These are phyloP conservation scores for Ophiostoma perfectum DNA, from an alignment of 2,329 filamentous ascomycete genomes.

Conservation along the genomic window DNA sequence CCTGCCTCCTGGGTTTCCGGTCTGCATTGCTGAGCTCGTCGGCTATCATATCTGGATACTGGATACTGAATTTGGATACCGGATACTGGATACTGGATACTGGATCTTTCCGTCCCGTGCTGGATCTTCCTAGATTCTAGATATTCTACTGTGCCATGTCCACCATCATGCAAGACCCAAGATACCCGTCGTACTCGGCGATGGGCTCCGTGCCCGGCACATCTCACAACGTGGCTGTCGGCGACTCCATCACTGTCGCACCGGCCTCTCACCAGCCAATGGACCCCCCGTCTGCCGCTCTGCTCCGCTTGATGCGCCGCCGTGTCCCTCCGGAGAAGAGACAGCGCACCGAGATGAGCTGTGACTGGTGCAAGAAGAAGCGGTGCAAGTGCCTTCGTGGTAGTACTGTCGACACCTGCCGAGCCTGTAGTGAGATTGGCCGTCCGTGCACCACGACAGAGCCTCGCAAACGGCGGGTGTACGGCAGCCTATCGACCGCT, in stretches of 20 bases:
- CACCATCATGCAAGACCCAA: slow-evolving; percentile 9
- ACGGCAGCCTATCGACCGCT: slow-evolving; percentile 21
- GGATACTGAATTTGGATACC: background rate
- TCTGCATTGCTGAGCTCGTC: background rate
- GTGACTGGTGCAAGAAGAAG: slow-evolving; percentile 29
- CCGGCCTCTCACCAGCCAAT: slow-evolving; percentile 10
- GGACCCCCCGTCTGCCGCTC: slow-evolving; percentile 20
- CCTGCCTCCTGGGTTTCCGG: background rate
- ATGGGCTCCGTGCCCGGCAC: background rate
- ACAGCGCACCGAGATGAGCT: slow-evolving; percentile 28
- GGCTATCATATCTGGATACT: background rate
- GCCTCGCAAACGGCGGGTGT: slow-evolving; percentile 25
- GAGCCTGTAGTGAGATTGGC: slow-evolving; percentile 26
- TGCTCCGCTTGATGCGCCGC: slow-evolving; percentile 27
- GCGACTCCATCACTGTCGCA: slow-evolving; percentile 10
- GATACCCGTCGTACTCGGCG: slow-evolving; percentile 10
- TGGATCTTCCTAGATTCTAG: too few relatives aligned
- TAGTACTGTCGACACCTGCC: slow-evolving; percentile 25
- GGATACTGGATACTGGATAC: background rate
- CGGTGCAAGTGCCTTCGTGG: slow-evolving; percentile 27
- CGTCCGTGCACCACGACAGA: slow-evolving; percentile 26
- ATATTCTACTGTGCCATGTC: too few relatives aligned
- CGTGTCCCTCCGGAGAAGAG: slow-evolving; percentile 27
- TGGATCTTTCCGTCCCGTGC: background rate
- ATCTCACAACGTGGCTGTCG: background rate